Conservation (phyloP, 2,329 filamentous ascomycete genomes). For the Lasiodiplodia sp. region DNA sequence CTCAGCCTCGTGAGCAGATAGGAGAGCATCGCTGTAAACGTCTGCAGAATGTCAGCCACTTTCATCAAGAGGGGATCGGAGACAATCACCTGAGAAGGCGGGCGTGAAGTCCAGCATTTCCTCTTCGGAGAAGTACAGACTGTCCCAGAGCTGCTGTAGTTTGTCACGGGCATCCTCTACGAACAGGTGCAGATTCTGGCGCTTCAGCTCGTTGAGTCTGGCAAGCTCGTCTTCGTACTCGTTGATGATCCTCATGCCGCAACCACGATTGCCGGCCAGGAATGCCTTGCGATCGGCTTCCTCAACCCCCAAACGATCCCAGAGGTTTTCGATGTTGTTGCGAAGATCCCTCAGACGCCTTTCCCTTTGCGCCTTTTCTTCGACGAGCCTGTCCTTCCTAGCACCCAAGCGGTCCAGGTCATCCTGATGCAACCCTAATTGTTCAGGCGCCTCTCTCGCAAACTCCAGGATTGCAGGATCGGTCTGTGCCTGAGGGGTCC, state of each 20-base stretch:
- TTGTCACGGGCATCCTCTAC: constrained; percentile 92
- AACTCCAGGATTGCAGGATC: constrained; percentile 86
- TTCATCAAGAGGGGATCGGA: background rate
- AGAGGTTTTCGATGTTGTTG: constrained; percentile 80
- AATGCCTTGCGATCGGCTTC: constrained; percentile 85
- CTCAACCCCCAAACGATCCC: constrained; percentile 86
- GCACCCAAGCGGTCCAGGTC: constrained; percentile 76
- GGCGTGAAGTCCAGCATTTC: constrained; percentile 99
- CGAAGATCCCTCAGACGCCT: constrained; percentile 78
- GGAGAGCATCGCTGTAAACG: constrained; percentile 92
- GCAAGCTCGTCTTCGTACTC: constrained; percentile 92
- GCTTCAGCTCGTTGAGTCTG: constrained; percentile 88
- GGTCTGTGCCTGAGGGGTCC: constrained; percentile 91
- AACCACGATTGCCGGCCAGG: constrained; percentile 85
- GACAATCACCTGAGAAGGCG: constrained; percentile 72
- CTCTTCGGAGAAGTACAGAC: constrained; percentile 92
- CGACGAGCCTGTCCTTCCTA: constrained; percentile 81
- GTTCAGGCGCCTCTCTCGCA: constrained; percentile 89
- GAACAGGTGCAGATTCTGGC: constrained; percentile 93
- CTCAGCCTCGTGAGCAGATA: constrained; percentile 94
- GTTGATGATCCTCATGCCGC: constrained; percentile 89
- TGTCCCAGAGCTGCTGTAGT: constrained; percentile 94
- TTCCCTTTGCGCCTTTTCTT: constrained; percentile 89
- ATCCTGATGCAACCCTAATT: constrained; percentile 88
- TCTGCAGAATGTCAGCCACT: constrained; percentile 56